phyloP scores from a whole-genome alignment of 2,329 filamentous ascomycete species.

The Emericellopsis atlantica region DNA sequence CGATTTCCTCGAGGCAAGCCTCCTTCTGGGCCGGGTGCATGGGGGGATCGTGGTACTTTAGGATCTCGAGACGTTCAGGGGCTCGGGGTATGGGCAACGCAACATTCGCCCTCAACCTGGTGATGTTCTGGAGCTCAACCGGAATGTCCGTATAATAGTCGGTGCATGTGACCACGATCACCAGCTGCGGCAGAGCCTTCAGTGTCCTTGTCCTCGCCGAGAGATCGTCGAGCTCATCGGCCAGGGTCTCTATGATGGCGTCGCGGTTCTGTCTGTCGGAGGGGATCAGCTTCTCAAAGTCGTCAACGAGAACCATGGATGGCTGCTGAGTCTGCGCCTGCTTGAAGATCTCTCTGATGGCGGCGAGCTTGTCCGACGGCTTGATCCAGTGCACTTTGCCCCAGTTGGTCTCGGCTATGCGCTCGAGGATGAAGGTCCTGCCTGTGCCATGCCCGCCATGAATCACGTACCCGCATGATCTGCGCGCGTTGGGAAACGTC shows the following conservation, averaged over 20 bases:
- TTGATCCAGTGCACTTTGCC: conserved; percentile 52
- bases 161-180: conserved; percentile 64
- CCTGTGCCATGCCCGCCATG: conserved; percentile 78
- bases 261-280: conserved; percentile 40
- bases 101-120: conserved; percentile 55
- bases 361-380: conserved; percentile 39
- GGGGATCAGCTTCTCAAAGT: conserved; percentile 57
- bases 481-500: conserved; percentile 7
- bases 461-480: conserved; percentile 52
- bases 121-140: conserved; percentile 47
- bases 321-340: conserved; percentile 58
- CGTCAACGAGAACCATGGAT: conserved; percentile 68
- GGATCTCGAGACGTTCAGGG: conserved; percentile 57
- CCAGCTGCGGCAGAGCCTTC: conserved; percentile 37
- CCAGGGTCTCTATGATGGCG: conserved; percentile 36
- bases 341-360: conserved; percentile 56
- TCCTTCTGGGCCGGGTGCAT: conserved; percentile 35
- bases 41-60: conserved; percentile 43
- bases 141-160: conserved; percentile 64
- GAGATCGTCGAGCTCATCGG: conserved; percentile 43
- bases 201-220: conserved; percentile 21
- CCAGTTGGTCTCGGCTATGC: conserved; percentile 58
- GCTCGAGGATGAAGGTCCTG: conserved; percentile 62
- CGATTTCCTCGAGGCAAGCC: conserved; percentile 44
- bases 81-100: conserved; percentile 68